Evolutionary conservation across 768 basidiomycete species (phyloP), one percentile per base, ranked within the genome.

Genomic region (Cyclocybe cylindracea): DNA sequence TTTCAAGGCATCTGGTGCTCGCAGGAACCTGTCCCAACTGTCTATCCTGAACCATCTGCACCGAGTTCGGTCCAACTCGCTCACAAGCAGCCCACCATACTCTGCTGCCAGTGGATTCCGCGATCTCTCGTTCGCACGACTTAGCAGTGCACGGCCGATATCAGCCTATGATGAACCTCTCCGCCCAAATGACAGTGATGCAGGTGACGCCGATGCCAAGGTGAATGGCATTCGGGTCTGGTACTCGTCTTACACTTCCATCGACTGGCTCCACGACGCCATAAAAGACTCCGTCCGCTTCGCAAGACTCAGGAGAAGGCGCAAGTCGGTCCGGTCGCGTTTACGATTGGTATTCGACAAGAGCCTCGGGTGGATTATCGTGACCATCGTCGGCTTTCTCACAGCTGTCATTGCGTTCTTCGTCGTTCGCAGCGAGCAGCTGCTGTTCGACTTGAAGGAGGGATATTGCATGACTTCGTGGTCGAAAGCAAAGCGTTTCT

Each of bases 181-280:
- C n/a, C 50, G 58, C 4, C 55, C 61, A 33, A 70, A 70, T 46
- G 67, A 72, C 57, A 67, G 71, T 19, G 66, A 63, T 39, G 79
- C 75, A 6, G 66, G 74, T 13, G 83, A 80, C 40, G 66, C 77
- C 13, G 86, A 84, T 50, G 77, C 83, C 32, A 85, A 83, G 62
- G 83, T 84, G 44, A 96, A 96, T 59, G 94, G 94, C 34, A 85
- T 92, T 50, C 87, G 92, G 24, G 91, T 94, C 33, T 91, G 87
- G 91, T 94, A 93, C 67, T 85, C 88, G 9, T 91, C 89, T 2
- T 96, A 86, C 72, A 86, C 91, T 0, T 93, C 90, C 14, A 88
- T 96, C 50, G 94, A 98, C 69, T 98, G 95, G 96, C 75, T 98
- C 48, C 96, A 98, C 61, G 96, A 98, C 72, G 82, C 91, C 37